These are phyloP conservation scores for Neocatenulostroma microsporum DNA, from an alignment of 2,329 filamentous ascomycete species.

Conservation along the genomic window DNA sequence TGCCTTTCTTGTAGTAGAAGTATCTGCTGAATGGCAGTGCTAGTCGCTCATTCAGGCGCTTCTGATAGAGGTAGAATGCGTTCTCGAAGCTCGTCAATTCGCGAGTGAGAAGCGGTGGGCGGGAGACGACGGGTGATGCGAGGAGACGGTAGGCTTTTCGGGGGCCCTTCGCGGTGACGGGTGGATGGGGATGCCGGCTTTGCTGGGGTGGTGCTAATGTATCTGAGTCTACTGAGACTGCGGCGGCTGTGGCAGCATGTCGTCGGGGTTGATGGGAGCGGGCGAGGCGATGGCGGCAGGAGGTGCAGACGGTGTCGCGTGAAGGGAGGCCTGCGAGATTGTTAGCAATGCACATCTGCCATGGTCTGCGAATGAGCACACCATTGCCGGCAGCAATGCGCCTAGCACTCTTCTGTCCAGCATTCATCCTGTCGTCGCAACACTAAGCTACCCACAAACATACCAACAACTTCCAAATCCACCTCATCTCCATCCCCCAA, in stretches of 20 bases:
- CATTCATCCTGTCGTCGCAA: slow-evolving; percentile 37
- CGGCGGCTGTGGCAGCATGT: slow-evolving; percentile 31
- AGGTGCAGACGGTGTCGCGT: slow-evolving; percentile 39
- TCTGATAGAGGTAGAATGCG: slow-evolving; percentile 93
- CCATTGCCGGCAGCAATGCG: slow-evolving; percentile 35
- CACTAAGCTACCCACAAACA: no score
- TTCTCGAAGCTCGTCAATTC: slow-evolving; percentile 81
- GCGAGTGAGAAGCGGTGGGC: slow-evolving; percentile 78
- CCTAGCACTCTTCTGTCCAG: slow-evolving; percentile 38
- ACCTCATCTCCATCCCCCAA: slow-evolving; percentile 3
- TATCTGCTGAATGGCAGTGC: slow-evolving; percentile 78
- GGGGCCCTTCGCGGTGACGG: slow-evolving; percentile 42
- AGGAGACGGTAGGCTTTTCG: slow-evolving; percentile 38
- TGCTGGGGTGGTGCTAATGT: slow-evolving; percentile 22
- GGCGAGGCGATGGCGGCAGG: slow-evolving; percentile 38
- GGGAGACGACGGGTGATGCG: slow-evolving; percentile 74
- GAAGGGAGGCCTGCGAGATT: slow-evolving; percentile 22
- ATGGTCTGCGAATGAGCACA: slow-evolving; percentile 15
- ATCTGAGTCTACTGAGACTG: slow-evolving; percentile 27
- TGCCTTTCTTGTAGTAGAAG: slow-evolving; percentile 93
- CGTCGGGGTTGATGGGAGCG: slow-evolving; percentile 28
- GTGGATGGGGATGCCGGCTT: slow-evolving; percentile 7
- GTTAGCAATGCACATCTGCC: slow-evolving; percentile 8
- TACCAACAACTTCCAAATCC: neutral
- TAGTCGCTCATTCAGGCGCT: slow-evolving; percentile 87